A percentile compares a stretch with the other conserved stretches of the same genome.
Conservation (phyloP, 2,329 filamentous ascomycete species). For the Botrytis fragariae region DNA sequence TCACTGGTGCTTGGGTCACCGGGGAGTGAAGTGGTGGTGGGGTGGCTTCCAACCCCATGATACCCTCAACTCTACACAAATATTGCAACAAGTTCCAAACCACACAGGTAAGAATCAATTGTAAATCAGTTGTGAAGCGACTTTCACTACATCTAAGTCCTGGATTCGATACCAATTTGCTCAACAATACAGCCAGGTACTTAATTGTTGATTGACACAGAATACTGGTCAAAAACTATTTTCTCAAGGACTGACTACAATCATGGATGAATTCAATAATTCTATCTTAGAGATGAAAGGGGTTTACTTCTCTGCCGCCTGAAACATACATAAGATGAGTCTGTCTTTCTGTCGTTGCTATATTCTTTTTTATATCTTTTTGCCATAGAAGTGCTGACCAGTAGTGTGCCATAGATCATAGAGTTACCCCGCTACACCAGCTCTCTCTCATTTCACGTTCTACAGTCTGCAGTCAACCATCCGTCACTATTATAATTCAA, state of each 20-base stretch:
- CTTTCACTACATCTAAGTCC: too few relatives aligned
- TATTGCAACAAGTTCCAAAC: too few relatives aligned
- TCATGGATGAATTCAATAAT: neutral
- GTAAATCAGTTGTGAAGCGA: too few relatives aligned
- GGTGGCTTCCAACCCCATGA: too few relatives aligned
- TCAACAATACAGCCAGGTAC: too few relatives aligned
- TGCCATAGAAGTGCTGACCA: neutral
- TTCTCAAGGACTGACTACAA: neutral
- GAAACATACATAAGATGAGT: neutral
- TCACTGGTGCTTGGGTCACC: too few relatives aligned
- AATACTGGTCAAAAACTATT: neutral
- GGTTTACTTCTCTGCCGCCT: neutral
- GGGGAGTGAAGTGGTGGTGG: too few relatives aligned
- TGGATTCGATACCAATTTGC: too few relatives aligned
- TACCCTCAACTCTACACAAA: too few relatives aligned
- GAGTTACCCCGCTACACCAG: neutral
- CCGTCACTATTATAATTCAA: neutral
- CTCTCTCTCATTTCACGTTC: neutral
- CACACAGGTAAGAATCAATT: too few relatives aligned
- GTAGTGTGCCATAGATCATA: neutral
- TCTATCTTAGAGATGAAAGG: neutral
- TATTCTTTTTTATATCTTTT: neutral
- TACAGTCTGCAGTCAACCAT: neutral
- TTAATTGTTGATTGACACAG: too few relatives aligned
- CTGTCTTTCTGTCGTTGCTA: neutral